These are phyloP conservation scores for Cladosporium sp. DNA, from an alignment of 2,329 filamentous ascomycete genomes.

Conservation along the genomic window DNA sequence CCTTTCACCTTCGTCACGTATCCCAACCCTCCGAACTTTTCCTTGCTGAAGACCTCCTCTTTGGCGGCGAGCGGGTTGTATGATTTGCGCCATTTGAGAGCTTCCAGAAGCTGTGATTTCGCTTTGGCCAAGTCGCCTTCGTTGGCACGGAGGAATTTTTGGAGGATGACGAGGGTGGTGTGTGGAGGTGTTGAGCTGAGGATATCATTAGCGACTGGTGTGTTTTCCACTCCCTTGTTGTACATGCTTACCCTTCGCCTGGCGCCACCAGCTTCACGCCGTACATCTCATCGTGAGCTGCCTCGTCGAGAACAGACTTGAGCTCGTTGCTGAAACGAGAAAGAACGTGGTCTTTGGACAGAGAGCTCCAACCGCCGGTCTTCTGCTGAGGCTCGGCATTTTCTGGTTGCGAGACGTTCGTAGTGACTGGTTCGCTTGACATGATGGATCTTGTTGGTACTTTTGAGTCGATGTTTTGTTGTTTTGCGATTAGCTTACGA, in stretches of 20 bases:
- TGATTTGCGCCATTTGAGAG: conserved; percentile 77
- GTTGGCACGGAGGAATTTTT: conserved; percentile 93
- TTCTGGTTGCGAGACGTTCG: neutral
- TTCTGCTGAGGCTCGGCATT: neutral
- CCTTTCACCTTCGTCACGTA: conserved; percentile 70
- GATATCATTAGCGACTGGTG: conserved; percentile 1
- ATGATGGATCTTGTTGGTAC: too few species aligned
- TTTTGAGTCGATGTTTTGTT: too few species aligned
- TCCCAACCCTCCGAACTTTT: conserved; percentile 73
- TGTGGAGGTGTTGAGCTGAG: conserved; percentile 46
- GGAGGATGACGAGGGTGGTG: conserved; percentile 77
- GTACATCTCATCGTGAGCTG: conserved; percentile 76
- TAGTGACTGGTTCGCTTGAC: neutral
- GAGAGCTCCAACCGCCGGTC: conserved; percentile 21
- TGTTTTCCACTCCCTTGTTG: conserved; percentile 7
- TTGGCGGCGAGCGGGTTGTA: conserved; percentile 65
- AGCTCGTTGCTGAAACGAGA: conserved; percentile 53
- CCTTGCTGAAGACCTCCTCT: conserved; percentile 57
- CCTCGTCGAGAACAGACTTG: conserved; percentile 52
- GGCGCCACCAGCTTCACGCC: conserved; percentile 61
- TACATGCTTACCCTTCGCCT: conserved; percentile 24
- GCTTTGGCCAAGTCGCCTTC: conserved; percentile 69
- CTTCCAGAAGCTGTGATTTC: conserved; percentile 71
- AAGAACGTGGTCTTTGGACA: conserved; percentile 24
- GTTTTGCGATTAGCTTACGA: too few species aligned